Evolutionary conservation across 306 rosid species (phyloP), one percentile per base, ranked within the genome.

Genomic region (Trichosanthes truncata): DNA sequence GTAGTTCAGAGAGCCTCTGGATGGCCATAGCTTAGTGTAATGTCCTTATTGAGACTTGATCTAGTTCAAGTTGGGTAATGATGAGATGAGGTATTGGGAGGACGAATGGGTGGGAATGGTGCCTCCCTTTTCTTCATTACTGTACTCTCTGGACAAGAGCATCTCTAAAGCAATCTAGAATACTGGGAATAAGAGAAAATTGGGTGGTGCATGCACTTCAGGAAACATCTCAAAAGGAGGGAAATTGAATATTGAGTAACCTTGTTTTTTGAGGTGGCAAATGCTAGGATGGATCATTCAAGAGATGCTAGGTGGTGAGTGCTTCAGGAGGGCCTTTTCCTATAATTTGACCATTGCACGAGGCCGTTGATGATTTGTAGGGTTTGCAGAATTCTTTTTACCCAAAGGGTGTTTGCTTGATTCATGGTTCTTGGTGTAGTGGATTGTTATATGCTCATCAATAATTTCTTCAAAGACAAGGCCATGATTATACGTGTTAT

Each of bases 381-480:
- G 23, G 48, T 66, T 35, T 66, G 48, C 10, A 38, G 49, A 36
- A 36, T 14, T 66, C 13, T 66, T 66, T 4, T 20, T 9, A 66
- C 49, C 15, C 35, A 4, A 68, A 69, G 52, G 35, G 76, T 13
- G 35, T 41, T n/a, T 41, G 15, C 35, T 68, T 68, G 33, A 68
- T n/a, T 21, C 52, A 68, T 12, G 53, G 75, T 41, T 68, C 10
- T 41, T 41, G 51, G 18, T 68, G 52, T 40, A n/a, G 52, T 69
- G 76, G 76, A 41, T 23, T 36, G 18, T 67, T 46, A 29, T 38
- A 38, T 38, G 51, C 43, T 69, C 76, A 69, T 21, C 53, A 69
- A 40, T 69, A 40, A 21, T 69, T 40, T 10, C 76, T 69, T 69
- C 76, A 69, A 69, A 69, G 53, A 69, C n/a, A n/a, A 41, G 53